Conservation (phyloP, 768 basidiomycete species). For the Pholiota conissans region DNA sequence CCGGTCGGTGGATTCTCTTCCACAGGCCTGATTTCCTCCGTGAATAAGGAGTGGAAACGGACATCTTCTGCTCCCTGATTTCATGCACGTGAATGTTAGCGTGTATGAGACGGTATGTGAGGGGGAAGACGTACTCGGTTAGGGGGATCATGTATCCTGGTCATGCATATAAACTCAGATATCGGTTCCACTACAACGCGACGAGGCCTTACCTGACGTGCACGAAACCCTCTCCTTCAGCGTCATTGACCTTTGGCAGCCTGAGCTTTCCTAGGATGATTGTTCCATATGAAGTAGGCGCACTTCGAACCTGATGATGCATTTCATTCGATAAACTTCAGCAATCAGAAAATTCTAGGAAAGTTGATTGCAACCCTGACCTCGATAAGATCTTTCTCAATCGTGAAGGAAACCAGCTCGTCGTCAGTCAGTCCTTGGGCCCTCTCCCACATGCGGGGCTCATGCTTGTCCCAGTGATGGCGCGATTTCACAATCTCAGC, state of each 20-base stretch:
- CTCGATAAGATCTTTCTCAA: conserved; percentile 43
- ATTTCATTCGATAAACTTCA: conserved; percentile 25
- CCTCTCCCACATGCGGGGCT: conserved; percentile 70
- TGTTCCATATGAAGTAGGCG: conserved; percentile 60
- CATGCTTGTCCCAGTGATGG: conserved; percentile 69
- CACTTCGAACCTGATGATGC: conserved; percentile 50
- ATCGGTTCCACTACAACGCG: conserved; percentile 1
- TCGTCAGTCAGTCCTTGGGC: conserved; percentile 51
- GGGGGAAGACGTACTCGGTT: conserved; percentile 51
- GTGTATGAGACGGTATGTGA: neutral
- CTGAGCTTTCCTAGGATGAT: conserved; percentile 78
- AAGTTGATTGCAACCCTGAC: conserved; percentile 22
- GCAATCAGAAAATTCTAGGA: conserved; percentile 4
- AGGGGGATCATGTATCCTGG: conserved; percentile 74
- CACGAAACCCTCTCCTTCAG: conserved; percentile 62
- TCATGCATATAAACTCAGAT: neutral
- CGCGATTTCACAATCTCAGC: conserved; percentile 66
- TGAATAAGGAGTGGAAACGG: conserved; percentile 71
- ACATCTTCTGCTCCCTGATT: conserved; percentile 64
- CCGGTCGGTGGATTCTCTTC: conserved; percentile 48
- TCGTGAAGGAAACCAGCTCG: conserved; percentile 51
- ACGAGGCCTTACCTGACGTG: conserved; percentile 59
- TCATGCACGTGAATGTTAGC: neutral
- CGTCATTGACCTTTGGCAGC: conserved; percentile 65
- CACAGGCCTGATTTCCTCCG: conserved; percentile 52